Percentiles rank a stretch among this genome's conserved stretches.
Conservation (phyloP, 2,329 filamentous ascomycete species). For the Phialocephala subalpina region DNA sequence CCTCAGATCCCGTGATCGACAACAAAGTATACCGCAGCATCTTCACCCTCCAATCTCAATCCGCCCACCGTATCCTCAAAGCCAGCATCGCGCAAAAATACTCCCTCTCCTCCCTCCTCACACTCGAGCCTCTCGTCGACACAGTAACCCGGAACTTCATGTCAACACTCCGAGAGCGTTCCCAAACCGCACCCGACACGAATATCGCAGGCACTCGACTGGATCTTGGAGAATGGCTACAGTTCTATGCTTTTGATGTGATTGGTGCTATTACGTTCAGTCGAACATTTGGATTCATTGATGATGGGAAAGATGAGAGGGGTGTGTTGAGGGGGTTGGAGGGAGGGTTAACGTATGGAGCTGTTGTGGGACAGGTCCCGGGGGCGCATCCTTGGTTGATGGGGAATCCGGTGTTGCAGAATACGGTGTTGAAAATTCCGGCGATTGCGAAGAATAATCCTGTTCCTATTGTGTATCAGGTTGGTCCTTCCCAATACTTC, state of each 20-base stretch:
- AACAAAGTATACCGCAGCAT: background rate
- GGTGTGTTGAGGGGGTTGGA: conserved; percentile 58
- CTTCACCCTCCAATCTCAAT: conserved; percentile 14
- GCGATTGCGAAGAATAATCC: conserved; percentile 8
- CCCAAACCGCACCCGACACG: background rate
- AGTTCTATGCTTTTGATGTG: conserved; percentile 82
- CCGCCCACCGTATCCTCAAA: conserved; percentile 7
- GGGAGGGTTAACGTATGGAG: conserved; percentile 30
- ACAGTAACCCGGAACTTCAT: conserved; percentile 3
- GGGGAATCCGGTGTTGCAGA: conserved; percentile 7
- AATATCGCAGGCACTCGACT: conserved; percentile 12
- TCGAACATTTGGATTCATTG: conserved; percentile 76
- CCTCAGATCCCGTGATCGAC: background rate
- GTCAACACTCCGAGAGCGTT: conserved; percentile 14
- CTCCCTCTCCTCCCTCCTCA: conserved; percentile 10
- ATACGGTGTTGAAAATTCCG: conserved; percentile 5
- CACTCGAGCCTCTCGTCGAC: conserved; percentile 4
- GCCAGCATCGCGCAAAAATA: conserved; percentile 7
- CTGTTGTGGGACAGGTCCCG: conserved; percentile 39
- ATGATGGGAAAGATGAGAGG: conserved; percentile 75
- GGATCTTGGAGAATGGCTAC: conserved; percentile 62
- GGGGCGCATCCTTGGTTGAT: conserved; percentile 25
- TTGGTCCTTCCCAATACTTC: background rate
- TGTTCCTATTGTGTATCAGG: conserved; percentile 7
- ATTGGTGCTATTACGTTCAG: conserved; percentile 79